Conservation (phyloP, 2,329 filamentous ascomycete species). For the Colletotrichum spinosum region DNA sequence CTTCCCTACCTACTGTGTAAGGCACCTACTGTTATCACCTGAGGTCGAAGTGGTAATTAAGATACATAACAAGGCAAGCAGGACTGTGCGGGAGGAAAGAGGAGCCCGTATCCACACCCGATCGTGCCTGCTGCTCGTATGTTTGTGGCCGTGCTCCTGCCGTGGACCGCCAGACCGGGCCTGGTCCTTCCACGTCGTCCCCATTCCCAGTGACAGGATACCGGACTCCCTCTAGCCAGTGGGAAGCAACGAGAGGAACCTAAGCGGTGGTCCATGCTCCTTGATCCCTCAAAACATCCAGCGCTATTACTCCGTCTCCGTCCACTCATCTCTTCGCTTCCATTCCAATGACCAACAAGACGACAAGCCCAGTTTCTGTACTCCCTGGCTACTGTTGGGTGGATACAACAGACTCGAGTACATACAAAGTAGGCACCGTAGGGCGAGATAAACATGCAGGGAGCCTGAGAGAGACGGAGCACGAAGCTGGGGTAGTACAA, state of each 20-base stretch:
- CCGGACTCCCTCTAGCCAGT: constrained; percentile 26
- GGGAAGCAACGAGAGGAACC: constrained; percentile 14
- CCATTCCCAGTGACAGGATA: constrained; percentile 24
- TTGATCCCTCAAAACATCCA: constrained; percentile 5
- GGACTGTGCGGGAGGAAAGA: constrained; percentile 1
- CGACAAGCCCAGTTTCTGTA: constrained; percentile 26
- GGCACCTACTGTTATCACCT: too few species aligned
- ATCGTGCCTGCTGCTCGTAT: too few species aligned
- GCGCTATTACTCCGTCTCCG: not conserved
- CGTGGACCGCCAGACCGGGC: not conserved
- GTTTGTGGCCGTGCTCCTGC: too few species aligned
- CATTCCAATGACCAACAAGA: constrained; percentile 19
- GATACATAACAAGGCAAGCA: too few species aligned
- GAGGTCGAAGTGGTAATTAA: too few species aligned
- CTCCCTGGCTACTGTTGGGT: constrained; percentile 17
- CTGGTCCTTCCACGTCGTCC: not conserved
- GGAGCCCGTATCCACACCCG: too few species aligned
- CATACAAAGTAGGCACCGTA: constrained; percentile 18
- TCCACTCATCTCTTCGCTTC: not conserved
- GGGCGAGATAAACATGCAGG: not conserved
- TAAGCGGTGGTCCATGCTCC: constrained; percentile 36
- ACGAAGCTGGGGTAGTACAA: too few species aligned
- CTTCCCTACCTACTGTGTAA: too few species aligned
- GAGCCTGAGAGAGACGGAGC: too few species aligned
- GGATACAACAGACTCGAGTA: constrained; percentile 8